These are phyloP conservation scores for Cercospora zeina DNA, from an alignment of 2,329 filamentous ascomycete species.

Conservation along the genomic window DNA sequence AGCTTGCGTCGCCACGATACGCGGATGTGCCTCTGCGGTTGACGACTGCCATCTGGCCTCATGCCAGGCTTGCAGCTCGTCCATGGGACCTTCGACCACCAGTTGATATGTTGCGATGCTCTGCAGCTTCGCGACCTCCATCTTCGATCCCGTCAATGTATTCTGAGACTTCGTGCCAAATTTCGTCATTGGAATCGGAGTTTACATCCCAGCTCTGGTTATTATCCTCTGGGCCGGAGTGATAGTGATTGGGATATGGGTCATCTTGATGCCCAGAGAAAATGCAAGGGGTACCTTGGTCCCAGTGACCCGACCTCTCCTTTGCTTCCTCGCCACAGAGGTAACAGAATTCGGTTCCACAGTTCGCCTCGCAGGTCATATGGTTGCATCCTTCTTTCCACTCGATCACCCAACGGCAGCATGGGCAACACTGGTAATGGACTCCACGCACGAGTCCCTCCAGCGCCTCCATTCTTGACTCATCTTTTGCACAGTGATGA, in stretches of 20 bases:
- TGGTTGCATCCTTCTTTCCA: background rate
- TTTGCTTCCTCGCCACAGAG: background rate
- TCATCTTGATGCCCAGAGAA: background rate
- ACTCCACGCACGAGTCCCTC: background rate
- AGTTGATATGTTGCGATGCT: background rate
- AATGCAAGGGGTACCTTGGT: background rate
- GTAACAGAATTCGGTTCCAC: background rate
- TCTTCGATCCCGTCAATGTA: background rate
- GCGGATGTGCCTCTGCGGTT: background rate
- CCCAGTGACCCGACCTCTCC: background rate
- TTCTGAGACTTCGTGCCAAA: background rate
- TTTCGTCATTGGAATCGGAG: background rate
- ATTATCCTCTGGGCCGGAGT: background rate
- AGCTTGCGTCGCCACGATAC: background rate
- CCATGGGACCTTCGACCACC: background rate
- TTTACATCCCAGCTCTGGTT: background rate
- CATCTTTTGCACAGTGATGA: background rate
- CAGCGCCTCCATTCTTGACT: background rate
- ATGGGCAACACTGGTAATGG: background rate
- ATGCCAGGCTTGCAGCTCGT: background rate
- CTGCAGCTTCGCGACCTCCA: background rate
- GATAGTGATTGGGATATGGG: background rate
- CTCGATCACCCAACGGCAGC: background rate
- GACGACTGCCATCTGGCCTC: background rate
- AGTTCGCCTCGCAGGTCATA: background rate